phyloP scores from a whole-genome alignment of 2,329 filamentous ascomycete genomes.

The Venturiaceae sp. region DNA sequence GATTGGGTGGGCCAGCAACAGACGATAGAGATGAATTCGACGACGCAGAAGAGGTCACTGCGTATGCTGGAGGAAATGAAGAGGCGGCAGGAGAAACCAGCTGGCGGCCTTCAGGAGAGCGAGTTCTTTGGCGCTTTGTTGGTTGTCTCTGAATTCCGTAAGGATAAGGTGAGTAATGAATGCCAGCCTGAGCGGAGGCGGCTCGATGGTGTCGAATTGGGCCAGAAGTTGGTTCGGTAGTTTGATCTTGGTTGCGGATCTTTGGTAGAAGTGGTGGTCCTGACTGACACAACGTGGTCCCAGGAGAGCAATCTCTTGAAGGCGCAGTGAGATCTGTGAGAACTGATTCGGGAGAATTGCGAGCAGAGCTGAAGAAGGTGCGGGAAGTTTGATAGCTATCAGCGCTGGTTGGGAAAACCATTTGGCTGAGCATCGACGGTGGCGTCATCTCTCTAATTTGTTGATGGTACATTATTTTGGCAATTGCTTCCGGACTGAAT shows the following conservation, averaged over 20 bases:
- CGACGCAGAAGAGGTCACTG: not conserved
- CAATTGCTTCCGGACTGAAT: constrained; percentile 20
- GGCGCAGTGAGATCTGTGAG: not conserved
- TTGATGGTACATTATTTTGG: constrained; percentile 25
- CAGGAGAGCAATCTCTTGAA: constrained; percentile 1
- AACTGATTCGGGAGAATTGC: constrained; percentile 7
- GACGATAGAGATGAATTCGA: constrained; percentile 4
- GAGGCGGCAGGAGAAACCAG: constrained; percentile 9
- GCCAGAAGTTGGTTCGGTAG: constrained; percentile 47
- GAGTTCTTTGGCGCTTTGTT: not conserved
- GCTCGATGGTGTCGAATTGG: constrained; percentile 49
- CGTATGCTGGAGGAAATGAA: not conserved
- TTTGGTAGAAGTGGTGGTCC: constrained; percentile 75
- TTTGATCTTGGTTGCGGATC: constrained; percentile 76
- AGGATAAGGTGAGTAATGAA: constrained; percentile 5
- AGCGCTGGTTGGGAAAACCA: constrained; percentile 28
- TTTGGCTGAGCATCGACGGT: constrained; percentile 23
- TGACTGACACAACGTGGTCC: not conserved
- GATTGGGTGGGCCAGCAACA: constrained; percentile 27
- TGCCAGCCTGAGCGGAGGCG: constrained; percentile 39
- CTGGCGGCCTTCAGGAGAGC: constrained; percentile 1
- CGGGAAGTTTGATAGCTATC: constrained; percentile 12
- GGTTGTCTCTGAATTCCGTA: constrained; percentile 3
- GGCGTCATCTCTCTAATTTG: constrained; percentile 32
- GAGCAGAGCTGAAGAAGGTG: constrained; percentile 47